phyloP scores from a whole-genome alignment of 2,329 filamentous ascomycete genomes.

The Neopestalotiopsis rosae region DNA sequence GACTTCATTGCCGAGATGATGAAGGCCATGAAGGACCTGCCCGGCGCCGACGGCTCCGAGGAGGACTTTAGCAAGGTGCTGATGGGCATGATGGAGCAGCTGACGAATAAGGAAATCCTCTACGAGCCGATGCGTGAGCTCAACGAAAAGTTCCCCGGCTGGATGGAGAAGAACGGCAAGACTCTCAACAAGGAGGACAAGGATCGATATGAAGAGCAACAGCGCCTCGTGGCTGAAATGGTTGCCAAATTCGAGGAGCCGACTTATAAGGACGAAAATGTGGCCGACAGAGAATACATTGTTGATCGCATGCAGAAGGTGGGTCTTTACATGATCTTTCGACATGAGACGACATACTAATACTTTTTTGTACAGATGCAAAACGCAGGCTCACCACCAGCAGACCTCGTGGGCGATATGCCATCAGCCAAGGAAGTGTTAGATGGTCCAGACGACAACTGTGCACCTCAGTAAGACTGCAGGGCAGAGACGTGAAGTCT shows the following conservation, averaged over 20 bases:
- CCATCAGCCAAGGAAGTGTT: constrained; percentile 78
- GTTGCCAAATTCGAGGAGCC: constrained; percentile 85
- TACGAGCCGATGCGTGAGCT: constrained; percentile 99
- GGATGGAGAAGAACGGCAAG: constrained; percentile 79
- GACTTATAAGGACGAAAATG: constrained; percentile 81
- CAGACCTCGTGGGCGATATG: constrained; percentile 91
- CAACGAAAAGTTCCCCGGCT: constrained; percentile 87
- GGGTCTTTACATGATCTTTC: constrained; percentile 31
- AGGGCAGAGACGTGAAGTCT: not conserved
- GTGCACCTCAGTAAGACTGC: constrained; percentile 61
- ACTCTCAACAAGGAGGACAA: constrained; percentile 74
- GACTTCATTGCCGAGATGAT: constrained; percentile 92
- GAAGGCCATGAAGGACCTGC: constrained; percentile 79
- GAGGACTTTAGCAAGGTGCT: constrained; percentile 95
- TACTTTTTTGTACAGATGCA: constrained; percentile 78
- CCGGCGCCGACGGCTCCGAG: constrained; percentile 63
- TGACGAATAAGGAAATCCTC: constrained; percentile 97
- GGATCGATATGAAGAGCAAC: constrained; percentile 81
- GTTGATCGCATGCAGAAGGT: constrained; percentile 99
- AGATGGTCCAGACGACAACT: constrained; percentile 59
- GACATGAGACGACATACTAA: not conserved
- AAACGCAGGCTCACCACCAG: constrained; percentile 86
- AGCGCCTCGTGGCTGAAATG: constrained; percentile 81
- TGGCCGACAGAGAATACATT: constrained; percentile 85
- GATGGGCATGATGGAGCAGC: constrained; percentile 97